These are phyloP conservation scores for Hyaloperonospora arabidopsidis DNA, from an alignment of 352 stramenopile genomes.

Conservation along the genomic window DNA sequence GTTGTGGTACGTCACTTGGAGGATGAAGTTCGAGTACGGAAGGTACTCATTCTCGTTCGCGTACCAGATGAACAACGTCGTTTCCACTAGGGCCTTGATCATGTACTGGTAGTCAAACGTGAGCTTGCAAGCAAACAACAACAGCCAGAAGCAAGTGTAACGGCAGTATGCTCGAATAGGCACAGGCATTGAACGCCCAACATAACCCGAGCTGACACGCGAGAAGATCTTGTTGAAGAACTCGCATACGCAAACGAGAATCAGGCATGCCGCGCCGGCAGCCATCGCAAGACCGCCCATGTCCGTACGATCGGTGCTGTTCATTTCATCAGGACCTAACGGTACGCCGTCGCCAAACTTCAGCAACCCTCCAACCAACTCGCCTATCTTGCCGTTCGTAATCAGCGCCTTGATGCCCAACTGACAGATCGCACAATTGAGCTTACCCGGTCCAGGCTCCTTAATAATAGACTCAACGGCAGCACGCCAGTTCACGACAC, in stretches of 20 bases:
- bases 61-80: conserved; percentile 82
- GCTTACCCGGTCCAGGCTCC: conserved; percentile 35
- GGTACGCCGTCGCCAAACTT: conserved; percentile 31
- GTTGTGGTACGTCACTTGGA: conserved; percentile 80
- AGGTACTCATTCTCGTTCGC: conserved; percentile 61
- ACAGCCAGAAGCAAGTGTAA: conserved; percentile 79
- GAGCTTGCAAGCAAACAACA: conserved; percentile 68
- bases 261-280: conserved; percentile 40
- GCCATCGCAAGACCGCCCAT: conserved; percentile 55
- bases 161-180: conserved; percentile 60
- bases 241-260: conserved; percentile 50
- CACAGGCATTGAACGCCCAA: conserved; percentile 68
- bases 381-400: conserved; percentile 53
- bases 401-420: conserved; percentile 61
- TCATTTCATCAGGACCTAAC: conserved; percentile 17
- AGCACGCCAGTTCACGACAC: conserved; percentile 43
- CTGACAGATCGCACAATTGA: conserved; percentile 75
- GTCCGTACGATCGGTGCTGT: conserved; percentile 38
- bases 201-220: conserved; percentile 58
- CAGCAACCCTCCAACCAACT: conserved; percentile 47
- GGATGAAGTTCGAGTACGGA: conserved; percentile 76
- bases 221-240: conserved; percentile 68
- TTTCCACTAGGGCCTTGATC: conserved; percentile 79
- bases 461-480: conserved; percentile 49
- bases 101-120: conserved; percentile 85